These are phyloP conservation scores for Byssothecium circinans DNA, from an alignment of 2,329 filamentous ascomycete genomes.

Conservation along the genomic window DNA sequence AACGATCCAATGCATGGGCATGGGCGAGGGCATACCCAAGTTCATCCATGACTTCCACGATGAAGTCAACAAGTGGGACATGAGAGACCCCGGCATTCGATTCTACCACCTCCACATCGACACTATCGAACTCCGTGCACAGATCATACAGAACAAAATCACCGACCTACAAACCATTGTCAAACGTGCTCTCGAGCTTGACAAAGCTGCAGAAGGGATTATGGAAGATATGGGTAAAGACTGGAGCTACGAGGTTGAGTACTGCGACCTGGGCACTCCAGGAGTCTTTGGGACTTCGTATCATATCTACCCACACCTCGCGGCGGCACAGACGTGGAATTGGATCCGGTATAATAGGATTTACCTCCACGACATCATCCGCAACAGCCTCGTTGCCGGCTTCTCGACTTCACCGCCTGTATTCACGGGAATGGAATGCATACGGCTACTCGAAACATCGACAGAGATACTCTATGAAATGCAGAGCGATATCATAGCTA, in stretches of 20 bases:
- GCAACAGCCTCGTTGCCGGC: conserved; percentile 31
- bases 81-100: conserved; percentile 20
- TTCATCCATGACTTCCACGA: conserved; percentile 29
- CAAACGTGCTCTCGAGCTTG: conserved; percentile 28
- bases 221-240: conserved; percentile 20
- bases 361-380: conserved; percentile 40
- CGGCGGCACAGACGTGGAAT: conserved; percentile 37
- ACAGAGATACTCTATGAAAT: conserved; percentile 25
- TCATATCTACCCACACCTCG: conserved; percentile 33
- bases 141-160: conserved; percentile 19
- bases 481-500: conserved; percentile 39
- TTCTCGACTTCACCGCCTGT: conserved; percentile 29
- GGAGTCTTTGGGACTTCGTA: conserved; percentile 32
- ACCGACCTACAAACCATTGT: conserved; percentile 25
- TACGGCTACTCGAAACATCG: conserved; percentile 24
- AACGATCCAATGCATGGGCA: conserved; percentile 34
- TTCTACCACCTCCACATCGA: conserved; percentile 37
- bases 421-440: conserved; percentile 23
- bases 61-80: conserved; percentile 23
- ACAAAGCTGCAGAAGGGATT: conserved; percentile 19
- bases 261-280: conserved; percentile 12
- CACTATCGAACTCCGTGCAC: conserved; percentile 29
- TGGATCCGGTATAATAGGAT: conserved; percentile 39
- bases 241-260: conserved; percentile 29
- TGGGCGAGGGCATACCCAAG: conserved; percentile 22